These are phyloP conservation scores for Daucus carota DNA, from an alignment of 129 eudicot genomes.

Conservation along the genomic window DNA sequence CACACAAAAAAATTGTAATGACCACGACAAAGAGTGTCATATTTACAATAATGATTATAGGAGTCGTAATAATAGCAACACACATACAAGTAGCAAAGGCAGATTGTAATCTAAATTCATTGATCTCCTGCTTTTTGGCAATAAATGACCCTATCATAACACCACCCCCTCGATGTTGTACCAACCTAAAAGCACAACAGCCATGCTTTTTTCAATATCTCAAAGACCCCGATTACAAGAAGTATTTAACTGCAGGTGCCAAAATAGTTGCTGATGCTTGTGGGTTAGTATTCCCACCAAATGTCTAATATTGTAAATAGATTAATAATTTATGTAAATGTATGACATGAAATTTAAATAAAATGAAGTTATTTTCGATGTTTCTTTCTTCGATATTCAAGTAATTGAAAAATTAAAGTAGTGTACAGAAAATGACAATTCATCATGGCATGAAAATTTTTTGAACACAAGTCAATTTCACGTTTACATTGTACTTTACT, in stretches of 20 bases:
- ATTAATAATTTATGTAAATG: no score
- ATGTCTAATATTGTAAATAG: no score
- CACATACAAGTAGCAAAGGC: conserved; percentile 8
- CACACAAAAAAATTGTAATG: not conserved
- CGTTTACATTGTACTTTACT: no score
- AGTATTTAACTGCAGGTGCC: conserved; percentile 35
- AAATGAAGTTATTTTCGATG: no score
- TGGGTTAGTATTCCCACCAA: conserved; percentile 18
- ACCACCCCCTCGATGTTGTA: conserved; percentile 25
- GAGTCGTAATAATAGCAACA: not conserved
- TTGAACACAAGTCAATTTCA: no score
- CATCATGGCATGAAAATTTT: no score
- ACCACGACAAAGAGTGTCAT: no score
- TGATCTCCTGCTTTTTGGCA: not conserved
- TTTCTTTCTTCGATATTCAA: no score
- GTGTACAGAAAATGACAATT: no score
- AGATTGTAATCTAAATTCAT: not conserved
- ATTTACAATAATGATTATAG: not conserved
- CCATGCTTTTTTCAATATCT: conserved; percentile 46
- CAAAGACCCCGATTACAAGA: conserved; percentile 25
- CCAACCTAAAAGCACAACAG: conserved; percentile 41
- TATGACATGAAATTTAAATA: no score
- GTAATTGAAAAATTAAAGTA: no score
- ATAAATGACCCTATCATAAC: not conserved
- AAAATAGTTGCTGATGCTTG: conserved; percentile 27